Percentiles rank a stretch among this genome's conserved stretches.
Evolutionary conservation across 2,329 filamentous ascomycete genomes (phyloP).

Genomic region (Aspergillus awamori): DNA sequence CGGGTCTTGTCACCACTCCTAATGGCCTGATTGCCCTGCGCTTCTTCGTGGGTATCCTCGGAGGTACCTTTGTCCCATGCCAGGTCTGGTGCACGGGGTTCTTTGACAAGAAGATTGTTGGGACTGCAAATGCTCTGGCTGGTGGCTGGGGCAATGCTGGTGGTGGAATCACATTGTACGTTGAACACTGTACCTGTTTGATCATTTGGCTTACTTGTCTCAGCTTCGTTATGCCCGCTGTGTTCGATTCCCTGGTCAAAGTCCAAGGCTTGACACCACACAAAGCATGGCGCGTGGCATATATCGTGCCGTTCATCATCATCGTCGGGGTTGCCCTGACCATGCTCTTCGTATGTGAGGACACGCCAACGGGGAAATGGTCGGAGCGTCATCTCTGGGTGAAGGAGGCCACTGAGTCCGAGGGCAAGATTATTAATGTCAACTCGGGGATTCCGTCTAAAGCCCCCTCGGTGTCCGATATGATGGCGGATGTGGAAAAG

Average conservation of each 20-base stretch:
- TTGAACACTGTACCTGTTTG: background rate
- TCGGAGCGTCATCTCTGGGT: slow-evolving; percentile 66
- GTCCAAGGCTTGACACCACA: slow-evolving; percentile 63
- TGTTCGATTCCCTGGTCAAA: slow-evolving; percentile 74
- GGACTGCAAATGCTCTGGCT: slow-evolving; percentile 82
- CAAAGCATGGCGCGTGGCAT: slow-evolving; percentile 80
- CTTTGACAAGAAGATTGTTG: slow-evolving; percentile 90
- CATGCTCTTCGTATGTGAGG: slow-evolving; percentile 74
- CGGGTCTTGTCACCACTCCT: slow-evolving; percentile 72
- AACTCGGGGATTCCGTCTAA: slow-evolving; percentile 27
- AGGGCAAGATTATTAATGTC: slow-evolving; percentile 37
- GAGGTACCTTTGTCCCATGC: slow-evolving; percentile 58
- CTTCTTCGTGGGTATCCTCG: slow-evolving; percentile 50
- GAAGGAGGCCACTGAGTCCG: slow-evolving; percentile 41
- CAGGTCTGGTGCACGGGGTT: slow-evolving; percentile 93
- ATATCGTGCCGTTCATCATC: slow-evolving; percentile 79
- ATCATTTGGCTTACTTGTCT: slow-evolving; percentile 4
- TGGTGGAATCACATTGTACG: slow-evolving; percentile 79
- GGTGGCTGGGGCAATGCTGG: slow-evolving; percentile 86
- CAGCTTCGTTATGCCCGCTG: slow-evolving; percentile 83
- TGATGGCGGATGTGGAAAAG: slow-evolving; percentile 37
- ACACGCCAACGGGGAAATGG: slow-evolving; percentile 84
- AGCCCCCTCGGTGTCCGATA: slow-evolving; percentile 30
- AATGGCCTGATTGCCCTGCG: slow-evolving; percentile 51
- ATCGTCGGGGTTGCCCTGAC: slow-evolving; percentile 67